Evolutionary conservation across 331 rosid species (phyloP).

Genomic region (Acacia concinna): DNA sequence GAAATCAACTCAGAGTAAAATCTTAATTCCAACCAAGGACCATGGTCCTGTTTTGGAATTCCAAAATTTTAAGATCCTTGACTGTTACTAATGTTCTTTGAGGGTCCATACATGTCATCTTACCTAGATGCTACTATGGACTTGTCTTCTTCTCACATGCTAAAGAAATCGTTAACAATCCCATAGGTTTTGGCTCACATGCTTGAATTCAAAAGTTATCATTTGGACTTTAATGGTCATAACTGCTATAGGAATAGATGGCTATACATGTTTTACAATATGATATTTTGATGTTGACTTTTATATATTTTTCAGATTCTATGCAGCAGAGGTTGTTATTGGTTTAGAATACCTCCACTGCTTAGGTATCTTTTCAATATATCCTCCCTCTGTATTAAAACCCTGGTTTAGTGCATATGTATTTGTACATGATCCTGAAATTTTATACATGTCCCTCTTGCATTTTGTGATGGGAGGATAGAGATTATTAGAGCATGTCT

Average conservation of each 20-base stretch:
- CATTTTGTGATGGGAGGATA: neutral
- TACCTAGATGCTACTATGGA: neutral
- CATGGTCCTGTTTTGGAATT: neutral
- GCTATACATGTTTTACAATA: neutral
- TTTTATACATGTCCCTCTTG: neutral
- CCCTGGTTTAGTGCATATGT: neutral
- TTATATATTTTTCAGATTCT: constrained; percentile 64
- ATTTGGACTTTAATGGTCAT: neutral
- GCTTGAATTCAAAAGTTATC: neutral
- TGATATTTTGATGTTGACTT: constrained; percentile 29
- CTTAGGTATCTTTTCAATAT: constrained; percentile 60
- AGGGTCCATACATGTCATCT: neutral
- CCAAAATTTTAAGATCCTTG: neutral
- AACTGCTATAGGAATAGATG: neutral
- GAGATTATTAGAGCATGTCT: neutral
- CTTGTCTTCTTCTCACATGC: constrained; percentile 21
- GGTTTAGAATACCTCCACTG: constrained; percentile 97
- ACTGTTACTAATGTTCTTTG: neutral
- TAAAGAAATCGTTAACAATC: neutral
- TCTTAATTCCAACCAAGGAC: neutral
- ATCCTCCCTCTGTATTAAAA: neutral
- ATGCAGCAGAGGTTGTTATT: constrained; percentile 87
- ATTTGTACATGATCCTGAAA: neutral
- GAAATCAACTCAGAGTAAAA: neutral
- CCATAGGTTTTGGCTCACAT: neutral